Evolutionary conservation across 2,329 filamentous ascomycete genomes (phyloP).

Genomic region (Allantophomopsis cytisporea): DNA sequence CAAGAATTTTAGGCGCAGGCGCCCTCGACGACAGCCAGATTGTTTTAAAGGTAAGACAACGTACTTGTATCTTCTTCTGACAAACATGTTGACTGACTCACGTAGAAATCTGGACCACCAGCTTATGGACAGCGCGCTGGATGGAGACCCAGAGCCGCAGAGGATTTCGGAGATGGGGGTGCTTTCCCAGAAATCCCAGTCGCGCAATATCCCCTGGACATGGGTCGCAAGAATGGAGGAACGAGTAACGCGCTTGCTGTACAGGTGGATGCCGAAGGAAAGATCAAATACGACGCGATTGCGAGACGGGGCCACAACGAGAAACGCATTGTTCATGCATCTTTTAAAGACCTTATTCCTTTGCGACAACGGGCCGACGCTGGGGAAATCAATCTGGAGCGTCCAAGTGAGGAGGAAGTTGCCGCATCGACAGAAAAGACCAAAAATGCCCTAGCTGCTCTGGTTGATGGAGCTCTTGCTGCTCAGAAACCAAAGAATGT

Average conservation of each 20-base stretch:
- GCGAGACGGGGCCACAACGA: conserved; percentile 79
- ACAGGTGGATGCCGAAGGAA: conserved; percentile 81
- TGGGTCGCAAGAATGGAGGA: conserved; percentile 64
- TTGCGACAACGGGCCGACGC: conserved; percentile 85
- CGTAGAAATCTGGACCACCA: conserved; percentile 65
- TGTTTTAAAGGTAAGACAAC: conserved; percentile 49
- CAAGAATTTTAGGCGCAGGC: conserved; percentile 66
- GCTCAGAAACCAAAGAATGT: conserved; percentile 95
- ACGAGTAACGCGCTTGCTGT: conserved; percentile 83
- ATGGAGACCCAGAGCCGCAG: conserved; percentile 79
- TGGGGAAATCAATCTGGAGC: conserved; percentile 76
- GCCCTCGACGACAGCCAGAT: conserved; percentile 79
- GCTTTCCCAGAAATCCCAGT: conserved; percentile 90
- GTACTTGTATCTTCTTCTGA: conserved; percentile 4
- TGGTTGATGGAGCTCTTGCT: conserved; percentile 76
- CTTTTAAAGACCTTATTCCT: conserved; percentile 94
- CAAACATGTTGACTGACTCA: too few species aligned
- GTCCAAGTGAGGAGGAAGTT: conserved; percentile 76
- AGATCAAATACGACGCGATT: conserved; percentile 94
- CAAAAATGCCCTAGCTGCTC: conserved; percentile 66
- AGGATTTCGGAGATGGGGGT: conserved; percentile 93
- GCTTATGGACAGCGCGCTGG: conserved; percentile 75
- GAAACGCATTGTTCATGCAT: conserved; percentile 77
- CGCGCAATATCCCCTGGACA: conserved; percentile 90
- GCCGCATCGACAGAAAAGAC: conserved; percentile 76